These are phyloP conservation scores for Zasmidium angulare DNA, from an alignment of 2,329 filamentous ascomycete genomes.

Conservation along the genomic window DNA sequence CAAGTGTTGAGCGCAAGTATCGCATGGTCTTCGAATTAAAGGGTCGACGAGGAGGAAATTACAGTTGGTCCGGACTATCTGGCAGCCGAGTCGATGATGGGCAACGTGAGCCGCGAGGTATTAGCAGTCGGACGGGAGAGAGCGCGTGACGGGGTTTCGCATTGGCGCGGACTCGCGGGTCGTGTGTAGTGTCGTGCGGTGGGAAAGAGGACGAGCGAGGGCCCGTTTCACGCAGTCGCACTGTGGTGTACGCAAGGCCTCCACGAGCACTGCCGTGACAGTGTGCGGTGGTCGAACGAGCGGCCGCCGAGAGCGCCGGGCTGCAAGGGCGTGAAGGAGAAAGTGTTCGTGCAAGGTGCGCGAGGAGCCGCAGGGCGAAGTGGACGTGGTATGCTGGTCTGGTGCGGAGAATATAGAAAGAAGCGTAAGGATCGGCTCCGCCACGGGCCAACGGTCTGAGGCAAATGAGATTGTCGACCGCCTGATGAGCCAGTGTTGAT, in stretches of 20 bases:
- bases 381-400: background rate
- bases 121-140: background rate
- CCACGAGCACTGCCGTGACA: background rate
- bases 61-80: background rate
- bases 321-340: constrained; percentile 12
- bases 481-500: too few relatives aligned
- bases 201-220: background rate
- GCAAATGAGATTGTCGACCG: background rate
- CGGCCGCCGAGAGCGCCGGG: constrained; percentile 15
- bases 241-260: constrained; percentile 2
- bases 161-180: background rate
- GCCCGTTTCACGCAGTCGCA: constrained; percentile 3
- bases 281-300: constrained; percentile 1
- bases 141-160: background rate
- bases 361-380: background rate
- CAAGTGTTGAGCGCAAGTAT: constrained; percentile 1
- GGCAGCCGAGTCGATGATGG: background rate
- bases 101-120: background rate
- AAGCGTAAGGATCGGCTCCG: background rate
- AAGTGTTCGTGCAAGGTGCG: background rate
- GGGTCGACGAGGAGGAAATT: background rate
- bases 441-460: background rate
- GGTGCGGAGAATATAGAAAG: background rate
- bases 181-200: background rate
- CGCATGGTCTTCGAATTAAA: constrained; percentile 3